Conservation (phyloP, 2,329 filamentous ascomycete genomes). For the Cladosporium sp. region DNA sequence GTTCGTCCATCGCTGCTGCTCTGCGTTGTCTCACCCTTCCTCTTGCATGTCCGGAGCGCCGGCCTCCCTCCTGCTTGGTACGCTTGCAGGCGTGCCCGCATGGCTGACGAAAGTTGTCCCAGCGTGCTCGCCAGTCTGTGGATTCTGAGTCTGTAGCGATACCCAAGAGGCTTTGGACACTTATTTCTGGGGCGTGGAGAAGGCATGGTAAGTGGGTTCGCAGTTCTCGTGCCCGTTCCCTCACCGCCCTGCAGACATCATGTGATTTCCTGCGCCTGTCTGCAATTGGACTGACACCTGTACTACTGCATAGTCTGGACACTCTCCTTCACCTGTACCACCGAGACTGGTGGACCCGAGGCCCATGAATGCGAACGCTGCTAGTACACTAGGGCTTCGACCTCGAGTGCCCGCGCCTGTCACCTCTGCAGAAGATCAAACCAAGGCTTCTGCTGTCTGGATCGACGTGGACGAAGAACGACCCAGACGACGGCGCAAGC, state of each 20-base stretch:
- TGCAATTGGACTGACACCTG: conserved; percentile 18
- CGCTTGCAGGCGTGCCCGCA: conserved; percentile 11
- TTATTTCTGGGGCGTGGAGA: conserved; percentile 9
- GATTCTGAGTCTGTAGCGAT: conserved; percentile 10
- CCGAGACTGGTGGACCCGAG: conserved; percentile 22
- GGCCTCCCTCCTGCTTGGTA: conserved; percentile 8
- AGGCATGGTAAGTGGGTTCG: conserved; percentile 25
- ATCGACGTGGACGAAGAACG: conserved; percentile 25
- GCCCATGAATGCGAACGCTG: conserved; percentile 19
- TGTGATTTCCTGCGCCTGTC: conserved; percentile 6
- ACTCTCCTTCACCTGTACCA: conserved; percentile 19
- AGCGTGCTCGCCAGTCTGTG: conserved; percentile 8
- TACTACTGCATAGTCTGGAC: conserved; percentile 20
- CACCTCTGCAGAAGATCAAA: conserved; percentile 18
- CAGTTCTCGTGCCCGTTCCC: conserved; percentile 11
- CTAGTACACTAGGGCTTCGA: conserved; percentile 16
- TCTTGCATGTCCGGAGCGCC: conserved; percentile 3
- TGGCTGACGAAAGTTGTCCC: conserved; percentile 9
- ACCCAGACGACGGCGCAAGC: conserved; percentile 8
- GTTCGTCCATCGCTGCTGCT: conserved; percentile 1
- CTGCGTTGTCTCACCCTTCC: conserved; percentile 10
- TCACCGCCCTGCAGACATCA: conserved; percentile 14
- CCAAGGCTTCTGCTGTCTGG: conserved; percentile 24
- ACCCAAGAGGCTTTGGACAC: conserved; percentile 12
- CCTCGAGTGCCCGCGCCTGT: conserved; percentile 19